These are phyloP conservation scores for Yamadazyma sp. DNA, from an alignment of 1,139 yeast species.

Conservation along the genomic window DNA sequence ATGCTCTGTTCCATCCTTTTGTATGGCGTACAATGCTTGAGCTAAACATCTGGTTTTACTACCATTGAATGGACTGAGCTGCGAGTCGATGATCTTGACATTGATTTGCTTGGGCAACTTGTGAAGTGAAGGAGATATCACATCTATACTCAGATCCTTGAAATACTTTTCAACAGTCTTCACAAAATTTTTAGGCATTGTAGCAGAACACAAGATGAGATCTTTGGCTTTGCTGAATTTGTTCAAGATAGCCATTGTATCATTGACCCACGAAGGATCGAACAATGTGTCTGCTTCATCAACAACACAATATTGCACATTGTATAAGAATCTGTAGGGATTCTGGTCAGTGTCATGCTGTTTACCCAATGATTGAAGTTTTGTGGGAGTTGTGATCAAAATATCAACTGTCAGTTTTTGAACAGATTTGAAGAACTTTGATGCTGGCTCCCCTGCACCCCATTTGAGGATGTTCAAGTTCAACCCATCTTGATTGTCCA, in stretches of 20 bases:
- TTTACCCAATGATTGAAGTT: slow-evolving; percentile 41
- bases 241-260: slow-evolving; percentile 59
- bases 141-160: slow-evolving; percentile 58
- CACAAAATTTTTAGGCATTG: slow-evolving; percentile 79
- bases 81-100: slow-evolving; percentile 73
- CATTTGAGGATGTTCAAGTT: slow-evolving; percentile 55
- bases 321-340: slow-evolving; percentile 48
- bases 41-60: slow-evolving; percentile 82
- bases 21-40: slow-evolving; percentile 83
- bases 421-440: slow-evolving; percentile 48
- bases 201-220: slow-evolving; percentile 81
- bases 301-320: slow-evolving; percentile 63
- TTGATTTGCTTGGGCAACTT: slow-evolving; percentile 75
- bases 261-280: slow-evolving; percentile 77
- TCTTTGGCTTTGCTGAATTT: slow-evolving; percentile 57
- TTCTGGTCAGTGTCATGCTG: slow-evolving; percentile 42
- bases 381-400: slow-evolving; percentile 81
- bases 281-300: slow-evolving; percentile 95
- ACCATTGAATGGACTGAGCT: slow-evolving; percentile 74
- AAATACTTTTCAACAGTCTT: slow-evolving; percentile 59
- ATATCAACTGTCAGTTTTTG: slow-evolving; percentile 63
- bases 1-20: slow-evolving; percentile 77
- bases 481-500: slow-evolving; percentile 28
- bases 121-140: slow-evolving; percentile 82
- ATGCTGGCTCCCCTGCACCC: slow-evolving; percentile 53